Conservation (phyloP, 805 yeast species). For the Cyberlindnera mycetangii region DNA sequence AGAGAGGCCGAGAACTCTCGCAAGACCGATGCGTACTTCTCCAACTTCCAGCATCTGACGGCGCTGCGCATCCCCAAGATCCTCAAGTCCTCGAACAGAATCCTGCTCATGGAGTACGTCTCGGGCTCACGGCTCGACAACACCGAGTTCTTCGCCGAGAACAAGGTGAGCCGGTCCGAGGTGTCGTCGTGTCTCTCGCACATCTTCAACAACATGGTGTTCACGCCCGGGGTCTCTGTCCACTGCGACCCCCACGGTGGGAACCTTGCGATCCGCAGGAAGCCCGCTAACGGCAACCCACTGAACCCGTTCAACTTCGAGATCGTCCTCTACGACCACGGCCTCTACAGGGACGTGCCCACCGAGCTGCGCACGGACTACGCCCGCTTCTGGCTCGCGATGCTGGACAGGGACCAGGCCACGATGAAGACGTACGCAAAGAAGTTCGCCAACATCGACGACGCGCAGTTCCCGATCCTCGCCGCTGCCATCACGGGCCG, state of each 20-base stretch:
- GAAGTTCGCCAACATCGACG: constrained; percentile 72
- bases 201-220: constrained; percentile 91
- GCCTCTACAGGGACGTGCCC: constrained; percentile 83
- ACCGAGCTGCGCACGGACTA: constrained; percentile 74
- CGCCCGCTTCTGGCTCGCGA: constrained; percentile 89
- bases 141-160: constrained; percentile 53
- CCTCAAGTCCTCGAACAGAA: constrained; percentile 59
- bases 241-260: constrained; percentile 99
- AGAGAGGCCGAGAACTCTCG: constrained; percentile 83
- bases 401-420: constrained; percentile 65
- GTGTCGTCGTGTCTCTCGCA: constrained; percentile 86
- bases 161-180: constrained; percentile 68
- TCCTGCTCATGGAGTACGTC: constrained; percentile 84
- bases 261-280: constrained; percentile 74
- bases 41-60: constrained; percentile 51
- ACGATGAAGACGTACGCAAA: constrained; percentile 73
- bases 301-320: constrained; percentile 72
- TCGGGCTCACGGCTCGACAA: constrained; percentile 84
- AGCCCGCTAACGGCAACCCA: constrained; percentile 26
- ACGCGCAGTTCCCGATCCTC: constrained; percentile 76
- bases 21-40: constrained; percentile 67
- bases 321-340: constrained; percentile 91
- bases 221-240: constrained; percentile 84
- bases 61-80: constrained; percentile 80
- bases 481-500: constrained; percentile 96